Percentiles rank a stretch among this genome's conserved stretches.
These are phyloP conservation scores for Colletotrichum sp. DNA, from an alignment of 2,329 filamentous ascomycete genomes.

Conservation along the genomic window DNA sequence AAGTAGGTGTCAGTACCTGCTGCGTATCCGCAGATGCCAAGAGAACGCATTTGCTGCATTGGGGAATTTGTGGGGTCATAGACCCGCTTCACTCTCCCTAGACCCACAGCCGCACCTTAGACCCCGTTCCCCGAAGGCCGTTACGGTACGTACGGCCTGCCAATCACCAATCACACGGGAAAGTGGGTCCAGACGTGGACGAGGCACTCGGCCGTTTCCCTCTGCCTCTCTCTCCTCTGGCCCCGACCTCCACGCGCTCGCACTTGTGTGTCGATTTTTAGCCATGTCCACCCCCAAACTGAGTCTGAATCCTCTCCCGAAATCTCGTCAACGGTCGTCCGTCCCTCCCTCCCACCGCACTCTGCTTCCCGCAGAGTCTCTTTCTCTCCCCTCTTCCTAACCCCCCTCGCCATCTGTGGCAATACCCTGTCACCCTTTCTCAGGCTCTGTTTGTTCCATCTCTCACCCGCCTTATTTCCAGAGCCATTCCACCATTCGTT, in stretches of 20 bases:
- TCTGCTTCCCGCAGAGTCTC: not conserved
- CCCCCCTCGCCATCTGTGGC: not conserved
- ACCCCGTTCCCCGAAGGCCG: not conserved
- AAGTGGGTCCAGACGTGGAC: not conserved
- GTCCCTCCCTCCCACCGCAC: not conserved
- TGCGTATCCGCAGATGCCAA: not conserved
- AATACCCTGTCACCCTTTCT: not conserved
- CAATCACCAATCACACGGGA: conserved; percentile 4
- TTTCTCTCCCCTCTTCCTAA: not conserved
- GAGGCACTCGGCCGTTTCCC: conserved; percentile 10
- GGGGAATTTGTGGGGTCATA: not conserved
- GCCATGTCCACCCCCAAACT: not conserved
- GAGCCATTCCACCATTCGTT: not conserved
- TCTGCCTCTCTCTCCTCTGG: not conserved
- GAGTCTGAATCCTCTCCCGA: not conserved
- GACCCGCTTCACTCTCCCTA: not conserved
- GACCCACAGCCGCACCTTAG: not conserved
- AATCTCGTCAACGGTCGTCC: not conserved
- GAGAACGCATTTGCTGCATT: not conserved
- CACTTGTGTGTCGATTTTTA: not conserved
- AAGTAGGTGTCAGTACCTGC: not conserved
- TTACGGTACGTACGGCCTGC: not conserved
- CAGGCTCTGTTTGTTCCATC: not conserved
- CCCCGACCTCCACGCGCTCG: conserved; percentile 5
- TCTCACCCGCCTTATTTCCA: not conserved